phyloP scores from a whole-genome alignment of 495 filamentous ascomycete species.

The Glutinoglossum americanum region DNA sequence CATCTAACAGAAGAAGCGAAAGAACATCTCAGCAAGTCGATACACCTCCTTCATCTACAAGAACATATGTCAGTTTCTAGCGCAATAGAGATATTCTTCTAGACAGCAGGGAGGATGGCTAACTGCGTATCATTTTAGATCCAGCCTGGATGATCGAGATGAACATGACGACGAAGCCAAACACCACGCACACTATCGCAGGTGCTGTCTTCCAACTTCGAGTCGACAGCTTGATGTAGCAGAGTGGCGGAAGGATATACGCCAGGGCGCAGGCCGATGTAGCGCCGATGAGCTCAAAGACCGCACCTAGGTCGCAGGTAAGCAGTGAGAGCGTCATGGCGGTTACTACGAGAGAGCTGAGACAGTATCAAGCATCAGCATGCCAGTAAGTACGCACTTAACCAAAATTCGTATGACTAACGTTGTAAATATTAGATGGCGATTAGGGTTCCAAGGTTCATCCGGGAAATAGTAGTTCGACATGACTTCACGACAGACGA shows the following conservation, averaged over 20 bases:
- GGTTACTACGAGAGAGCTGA: slow-evolving; percentile 39
- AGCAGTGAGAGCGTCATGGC: slow-evolving; percentile 59
- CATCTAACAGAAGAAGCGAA: background rate
- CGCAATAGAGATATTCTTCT: too few relatives aligned
- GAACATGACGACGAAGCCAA: slow-evolving; percentile 64
- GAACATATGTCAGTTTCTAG: background rate
- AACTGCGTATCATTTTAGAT: slow-evolving; percentile 37
- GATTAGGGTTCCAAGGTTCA: slow-evolving; percentile 58
- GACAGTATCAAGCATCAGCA: slow-evolving; percentile 20
- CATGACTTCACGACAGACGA: slow-evolving; percentile 95
- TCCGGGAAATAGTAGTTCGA: slow-evolving; percentile 74
- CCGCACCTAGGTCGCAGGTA: slow-evolving; percentile 79
- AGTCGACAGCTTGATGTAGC: slow-evolving; percentile 79
- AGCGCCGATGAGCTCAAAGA: slow-evolving; percentile 89
- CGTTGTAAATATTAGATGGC: slow-evolving; percentile 57
- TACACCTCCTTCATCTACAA: background rate
- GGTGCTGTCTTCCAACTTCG: slow-evolving; percentile 54
- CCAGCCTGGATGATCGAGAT: slow-evolving; percentile 61
- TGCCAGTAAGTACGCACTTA: background rate
- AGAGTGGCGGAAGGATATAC: slow-evolving; percentile 86
- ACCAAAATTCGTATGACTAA: background rate
- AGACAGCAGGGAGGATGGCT: background rate
- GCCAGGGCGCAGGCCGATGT: slow-evolving; percentile 85
- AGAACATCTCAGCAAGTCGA: background rate
- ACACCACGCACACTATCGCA: slow-evolving; percentile 40